A percentile compares a stretch with the other conserved stretches of the same genome.
These are phyloP conservation scores for Epichloe glyceriae DNA, from an alignment of 2,329 filamentous ascomycete species.

Conservation along the genomic window DNA sequence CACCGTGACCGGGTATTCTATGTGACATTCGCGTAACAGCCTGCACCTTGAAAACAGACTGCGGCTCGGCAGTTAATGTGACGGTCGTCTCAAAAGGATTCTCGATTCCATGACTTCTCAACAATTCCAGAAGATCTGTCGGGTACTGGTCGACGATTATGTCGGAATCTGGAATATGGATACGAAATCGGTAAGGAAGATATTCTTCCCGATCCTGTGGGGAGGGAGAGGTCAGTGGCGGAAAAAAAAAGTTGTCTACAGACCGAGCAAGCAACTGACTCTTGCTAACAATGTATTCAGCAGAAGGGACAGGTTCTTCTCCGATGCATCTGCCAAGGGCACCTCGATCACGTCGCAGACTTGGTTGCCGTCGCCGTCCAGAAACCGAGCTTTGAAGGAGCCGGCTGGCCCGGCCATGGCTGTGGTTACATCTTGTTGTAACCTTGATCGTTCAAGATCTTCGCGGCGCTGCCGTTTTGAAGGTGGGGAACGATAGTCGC, in stretches of 20 bases:
- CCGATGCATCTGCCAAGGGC: constrained; percentile 69
- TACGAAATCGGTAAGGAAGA: constrained; percentile 48
- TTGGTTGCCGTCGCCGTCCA: constrained; percentile 66
- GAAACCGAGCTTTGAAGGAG: constrained; percentile 74
- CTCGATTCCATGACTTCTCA: constrained; percentile 42
- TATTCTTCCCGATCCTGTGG: constrained; percentile 41
- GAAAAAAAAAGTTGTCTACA: background rate
- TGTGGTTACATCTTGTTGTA: constrained; percentile 62
- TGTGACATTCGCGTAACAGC: constrained; percentile 83
- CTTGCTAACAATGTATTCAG: constrained; percentile 73
- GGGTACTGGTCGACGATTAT: constrained; percentile 44
- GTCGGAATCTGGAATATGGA: constrained; percentile 41
- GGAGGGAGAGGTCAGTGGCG: background rate
- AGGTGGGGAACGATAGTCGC: constrained; percentile 69
- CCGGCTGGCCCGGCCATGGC: constrained; percentile 57
- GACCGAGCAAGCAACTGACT: constrained; percentile 26
- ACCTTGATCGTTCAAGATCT: constrained; percentile 53
- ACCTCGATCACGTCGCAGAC: constrained; percentile 58
- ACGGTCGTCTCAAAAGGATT: constrained; percentile 44
- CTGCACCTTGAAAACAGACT: constrained; percentile 88
- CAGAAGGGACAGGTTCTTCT: constrained; percentile 79
- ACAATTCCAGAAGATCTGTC: constrained; percentile 38
- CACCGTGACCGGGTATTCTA: constrained; percentile 79
- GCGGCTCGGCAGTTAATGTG: constrained; percentile 54
- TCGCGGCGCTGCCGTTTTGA: constrained; percentile 79